These are phyloP conservation scores for Cercospora sp. DNA, from an alignment of 2,329 filamentous ascomycete genomes.

Conservation along the genomic window DNA sequence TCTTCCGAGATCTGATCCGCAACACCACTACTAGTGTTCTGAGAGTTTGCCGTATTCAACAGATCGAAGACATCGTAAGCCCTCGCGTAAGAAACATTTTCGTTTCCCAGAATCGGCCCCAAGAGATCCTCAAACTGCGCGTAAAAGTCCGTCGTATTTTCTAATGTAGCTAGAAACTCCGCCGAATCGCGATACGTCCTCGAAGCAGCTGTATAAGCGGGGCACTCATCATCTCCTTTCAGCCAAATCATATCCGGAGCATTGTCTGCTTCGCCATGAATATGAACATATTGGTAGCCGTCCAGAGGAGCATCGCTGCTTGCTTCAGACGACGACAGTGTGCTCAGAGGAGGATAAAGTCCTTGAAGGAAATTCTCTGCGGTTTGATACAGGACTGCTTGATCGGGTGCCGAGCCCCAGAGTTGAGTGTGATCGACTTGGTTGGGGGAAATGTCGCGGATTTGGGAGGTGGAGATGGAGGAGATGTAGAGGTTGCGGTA, in stretches of 20 bases:
- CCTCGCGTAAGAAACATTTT: conserved; percentile 14
- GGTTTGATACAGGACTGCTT: conserved; percentile 16
- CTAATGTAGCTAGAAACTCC: background rate
- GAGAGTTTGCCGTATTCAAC: conserved; percentile 13
- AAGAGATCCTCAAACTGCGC: conserved; percentile 3
- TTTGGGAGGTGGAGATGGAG: background rate
- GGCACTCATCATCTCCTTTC: conserved; percentile 18
- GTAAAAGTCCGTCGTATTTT: background rate
- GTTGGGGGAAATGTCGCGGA: conserved; percentile 3
- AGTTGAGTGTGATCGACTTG: conserved; percentile 10
- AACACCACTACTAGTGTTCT: conserved; percentile 6
- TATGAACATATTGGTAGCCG: conserved; percentile 15
- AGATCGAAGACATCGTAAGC: conserved; percentile 19
- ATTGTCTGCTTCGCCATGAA: conserved; percentile 17
- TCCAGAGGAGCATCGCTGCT: background rate
- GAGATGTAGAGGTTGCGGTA: conserved; percentile 15
- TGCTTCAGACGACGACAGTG: background rate
- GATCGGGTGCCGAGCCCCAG: conserved; percentile 15
- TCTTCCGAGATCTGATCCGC: background rate
- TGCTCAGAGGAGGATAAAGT: conserved; percentile 11
- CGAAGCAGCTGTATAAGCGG: conserved; percentile 2
- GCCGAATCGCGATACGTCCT: background rate
- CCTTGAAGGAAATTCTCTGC: conserved; percentile 15
- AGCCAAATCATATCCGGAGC: conserved; percentile 18
- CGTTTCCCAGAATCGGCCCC: conserved; percentile 1